Evolutionary conservation across 2,329 filamentous ascomycete genomes (phyloP).

Genomic region (Colletotrichum abscissum): DNA sequence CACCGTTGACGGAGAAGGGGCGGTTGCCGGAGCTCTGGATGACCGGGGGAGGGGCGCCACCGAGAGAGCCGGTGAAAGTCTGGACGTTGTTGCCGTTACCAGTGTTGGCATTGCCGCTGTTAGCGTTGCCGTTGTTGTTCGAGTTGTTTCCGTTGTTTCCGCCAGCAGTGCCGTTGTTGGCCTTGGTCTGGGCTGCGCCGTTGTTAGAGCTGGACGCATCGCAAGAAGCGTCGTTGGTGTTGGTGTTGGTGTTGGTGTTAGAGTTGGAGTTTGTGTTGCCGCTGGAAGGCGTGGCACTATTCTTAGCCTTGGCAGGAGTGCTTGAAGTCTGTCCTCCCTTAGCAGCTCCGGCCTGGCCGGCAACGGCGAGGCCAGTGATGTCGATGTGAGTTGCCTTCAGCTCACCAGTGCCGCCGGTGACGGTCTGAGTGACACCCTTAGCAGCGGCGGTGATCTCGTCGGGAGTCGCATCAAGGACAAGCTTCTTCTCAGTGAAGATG

Average conservation of each 20-base stretch:
- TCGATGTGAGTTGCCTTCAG: slow-evolving; percentile 42
- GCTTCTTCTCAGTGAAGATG: slow-evolving; percentile 65
- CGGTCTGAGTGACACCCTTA: slow-evolving; percentile 39
- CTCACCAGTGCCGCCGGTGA: slow-evolving; percentile 46
- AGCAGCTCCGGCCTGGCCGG: slow-evolving; percentile 25
- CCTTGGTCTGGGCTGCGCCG: background rate
- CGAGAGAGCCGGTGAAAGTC: slow-evolving; percentile 56
- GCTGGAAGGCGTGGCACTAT: background rate
- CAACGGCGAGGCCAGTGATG: slow-evolving; percentile 40
- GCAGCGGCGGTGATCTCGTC: slow-evolving; percentile 66
- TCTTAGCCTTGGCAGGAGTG: background rate
- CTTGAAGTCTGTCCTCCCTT: background rate
- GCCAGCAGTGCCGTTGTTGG: slow-evolving; percentile 7
- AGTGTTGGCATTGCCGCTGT: slow-evolving; percentile 34
- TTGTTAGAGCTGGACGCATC: slow-evolving; percentile 1
- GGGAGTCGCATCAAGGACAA: slow-evolving; percentile 64
- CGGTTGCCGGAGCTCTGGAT: slow-evolving; percentile 47
- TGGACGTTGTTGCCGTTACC: slow-evolving; percentile 52
- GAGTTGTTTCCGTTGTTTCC: slow-evolving; percentile 24
- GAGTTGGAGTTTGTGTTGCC: background rate
- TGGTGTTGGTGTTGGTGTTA: background rate
- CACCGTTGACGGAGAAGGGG: slow-evolving; percentile 64
- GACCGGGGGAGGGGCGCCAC: slow-evolving; percentile 55
- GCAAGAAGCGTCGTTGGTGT: slow-evolving; percentile 9
- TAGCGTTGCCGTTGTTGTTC: slow-evolving; percentile 24